Percentiles rank a stretch among this genome's conserved stretches.
Conservation (phyloP, 2,329 filamentous ascomycete species). For the Herpotrichia juniperi region DNA sequence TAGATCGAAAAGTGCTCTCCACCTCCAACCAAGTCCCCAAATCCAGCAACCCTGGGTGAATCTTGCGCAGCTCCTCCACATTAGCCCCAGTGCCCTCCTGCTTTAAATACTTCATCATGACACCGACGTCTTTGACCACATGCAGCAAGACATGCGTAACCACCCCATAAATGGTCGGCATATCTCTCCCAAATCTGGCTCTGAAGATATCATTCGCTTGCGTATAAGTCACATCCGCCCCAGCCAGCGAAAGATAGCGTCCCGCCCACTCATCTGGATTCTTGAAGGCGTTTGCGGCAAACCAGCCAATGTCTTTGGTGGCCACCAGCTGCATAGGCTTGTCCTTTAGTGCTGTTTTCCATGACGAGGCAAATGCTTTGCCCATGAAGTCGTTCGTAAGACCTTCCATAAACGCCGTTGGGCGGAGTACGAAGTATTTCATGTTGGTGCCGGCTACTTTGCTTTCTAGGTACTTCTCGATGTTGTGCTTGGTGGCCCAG, state of each 20-base stretch:
- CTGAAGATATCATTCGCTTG: slow-evolving; percentile 52
- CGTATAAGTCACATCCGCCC: slow-evolving; percentile 54
- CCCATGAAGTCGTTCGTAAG: slow-evolving; percentile 44
- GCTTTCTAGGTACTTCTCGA: slow-evolving; percentile 63
- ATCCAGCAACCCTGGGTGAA: slow-evolving; percentile 51
- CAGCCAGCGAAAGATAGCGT: slow-evolving; percentile 52
- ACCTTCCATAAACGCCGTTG: slow-evolving; percentile 66
- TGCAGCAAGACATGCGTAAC: slow-evolving; percentile 38
- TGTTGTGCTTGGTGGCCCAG: slow-evolving; percentile 63
- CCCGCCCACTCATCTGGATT: slow-evolving; percentile 50
- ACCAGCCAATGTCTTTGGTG: slow-evolving; percentile 54
- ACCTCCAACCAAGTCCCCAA: slow-evolving; percentile 52
- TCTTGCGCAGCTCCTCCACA: slow-evolving; percentile 44
- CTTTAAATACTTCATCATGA: slow-evolving; percentile 55
- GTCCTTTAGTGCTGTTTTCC: slow-evolving; percentile 14
- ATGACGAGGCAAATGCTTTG: slow-evolving; percentile 20
- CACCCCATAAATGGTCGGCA: slow-evolving; percentile 48
- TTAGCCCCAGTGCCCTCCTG: slow-evolving; percentile 50
- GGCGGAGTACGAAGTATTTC: slow-evolving; percentile 64
- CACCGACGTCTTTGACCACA: slow-evolving; percentile 44
- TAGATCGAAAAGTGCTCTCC: slow-evolving; percentile 44
- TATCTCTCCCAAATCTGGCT: slow-evolving; percentile 47
- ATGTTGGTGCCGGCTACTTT: slow-evolving; percentile 48
- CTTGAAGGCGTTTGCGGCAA: slow-evolving; percentile 55
- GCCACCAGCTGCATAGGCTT: slow-evolving; percentile 42